Conservation (phyloP, 2,329 filamentous ascomycete species). For the Fusarium sp. region DNA sequence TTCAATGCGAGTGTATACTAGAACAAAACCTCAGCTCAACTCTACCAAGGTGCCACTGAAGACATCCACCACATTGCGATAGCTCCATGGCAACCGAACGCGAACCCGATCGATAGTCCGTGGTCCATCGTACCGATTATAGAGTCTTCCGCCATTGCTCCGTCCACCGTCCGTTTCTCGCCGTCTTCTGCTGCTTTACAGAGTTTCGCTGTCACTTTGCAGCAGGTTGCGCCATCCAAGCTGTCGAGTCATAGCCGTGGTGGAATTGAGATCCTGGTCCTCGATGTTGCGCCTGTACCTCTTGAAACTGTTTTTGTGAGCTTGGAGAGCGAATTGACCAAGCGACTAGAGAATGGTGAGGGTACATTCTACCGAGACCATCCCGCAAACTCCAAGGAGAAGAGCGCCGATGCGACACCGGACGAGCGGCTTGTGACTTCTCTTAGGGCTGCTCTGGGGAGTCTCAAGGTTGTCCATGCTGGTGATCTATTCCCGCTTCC, state of each 20-base stretch:
- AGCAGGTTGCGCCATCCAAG: slow-evolving; percentile 80
- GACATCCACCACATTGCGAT: slow-evolving; percentile 75
- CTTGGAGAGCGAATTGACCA: slow-evolving; percentile 82
- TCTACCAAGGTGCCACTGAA: slow-evolving; percentile 40
- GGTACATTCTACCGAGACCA: slow-evolving; percentile 81
- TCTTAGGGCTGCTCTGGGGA: slow-evolving; percentile 79
- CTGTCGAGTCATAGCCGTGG: slow-evolving; percentile 77
- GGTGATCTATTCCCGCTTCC: slow-evolving; percentile 84
- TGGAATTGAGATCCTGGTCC: slow-evolving; percentile 84
- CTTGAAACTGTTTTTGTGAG: slow-evolving; percentile 89
- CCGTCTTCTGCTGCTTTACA: slow-evolving; percentile 79
- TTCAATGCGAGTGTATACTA: neutral
- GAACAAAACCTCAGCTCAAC: slow-evolving; percentile 15
- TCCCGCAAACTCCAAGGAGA: slow-evolving; percentile 56
- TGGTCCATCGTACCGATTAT: slow-evolving; percentile 90
- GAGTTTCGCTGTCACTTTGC: slow-evolving; percentile 79
- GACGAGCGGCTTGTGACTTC: slow-evolving; percentile 72
- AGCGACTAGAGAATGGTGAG: slow-evolving; percentile 84
- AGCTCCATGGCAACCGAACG: slow-evolving; percentile 75
- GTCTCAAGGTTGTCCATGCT: slow-evolving; percentile 80
- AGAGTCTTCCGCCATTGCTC: slow-evolving; percentile 71
- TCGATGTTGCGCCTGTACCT: slow-evolving; percentile 82
- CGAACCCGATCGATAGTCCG: slow-evolving; percentile 68
- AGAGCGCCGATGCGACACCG: slow-evolving; percentile 53
- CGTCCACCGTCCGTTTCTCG: slow-evolving; percentile 84